These are phyloP conservation scores for Zymoseptoria brevis DNA, from an alignment of 2,329 filamentous ascomycete genomes.

Conservation along the genomic window DNA sequence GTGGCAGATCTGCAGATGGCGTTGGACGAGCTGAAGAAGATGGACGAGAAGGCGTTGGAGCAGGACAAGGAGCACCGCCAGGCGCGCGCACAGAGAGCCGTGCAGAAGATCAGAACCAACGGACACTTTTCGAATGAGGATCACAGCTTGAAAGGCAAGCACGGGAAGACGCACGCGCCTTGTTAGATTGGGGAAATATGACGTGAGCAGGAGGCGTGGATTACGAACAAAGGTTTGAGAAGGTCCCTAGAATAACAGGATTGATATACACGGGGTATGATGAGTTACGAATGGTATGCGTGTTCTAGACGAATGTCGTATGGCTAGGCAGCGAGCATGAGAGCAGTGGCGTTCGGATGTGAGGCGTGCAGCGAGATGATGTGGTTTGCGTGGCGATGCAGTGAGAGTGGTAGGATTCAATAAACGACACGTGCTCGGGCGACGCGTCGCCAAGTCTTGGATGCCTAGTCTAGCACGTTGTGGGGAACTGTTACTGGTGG, in stretches of 20 bases:
- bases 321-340: not conserved
- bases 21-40: slow-evolving; percentile 59
- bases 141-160: slow-evolving; percentile 83
- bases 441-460: not conserved
- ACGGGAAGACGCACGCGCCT: slow-evolving; percentile 80
- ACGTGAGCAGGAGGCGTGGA: not conserved
- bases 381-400: not conserved
- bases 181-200: slow-evolving; percentile 50
- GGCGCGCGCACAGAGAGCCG: slow-evolving; percentile 7
- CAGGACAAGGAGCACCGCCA: slow-evolving; percentile 50
- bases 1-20: slow-evolving; percentile 72
- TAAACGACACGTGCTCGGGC: not conserved
- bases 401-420: not conserved
- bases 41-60: slow-evolving; percentile 65
- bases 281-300: not conserved
- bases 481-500: not conserved
- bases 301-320: not conserved
- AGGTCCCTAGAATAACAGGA: not conserved
- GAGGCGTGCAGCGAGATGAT: not conserved
- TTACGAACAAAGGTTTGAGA: not conserved
- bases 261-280: not conserved
- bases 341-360: not conserved
- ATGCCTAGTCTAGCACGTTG: not conserved
- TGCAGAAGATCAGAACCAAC: slow-evolving; percentile 30
- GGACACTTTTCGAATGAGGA: slow-evolving; percentile 59